Evolutionary conservation across 129 eudicot species (phyloP).

Genomic region (carrot (Daucus carota)): DNA sequence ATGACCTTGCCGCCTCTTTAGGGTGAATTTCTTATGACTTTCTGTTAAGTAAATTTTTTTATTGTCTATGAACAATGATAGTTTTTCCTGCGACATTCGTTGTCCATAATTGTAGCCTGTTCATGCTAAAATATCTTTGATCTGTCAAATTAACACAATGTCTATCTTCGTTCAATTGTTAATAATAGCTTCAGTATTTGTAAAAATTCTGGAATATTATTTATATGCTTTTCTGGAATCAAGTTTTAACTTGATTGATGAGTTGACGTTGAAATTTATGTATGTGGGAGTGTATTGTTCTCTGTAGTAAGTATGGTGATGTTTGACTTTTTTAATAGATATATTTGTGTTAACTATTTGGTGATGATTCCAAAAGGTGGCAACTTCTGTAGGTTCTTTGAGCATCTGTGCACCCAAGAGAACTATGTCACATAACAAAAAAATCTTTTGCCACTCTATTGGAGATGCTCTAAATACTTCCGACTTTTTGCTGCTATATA

Average conservation of each 20-base stretch:
- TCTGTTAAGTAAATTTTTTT: neutral
- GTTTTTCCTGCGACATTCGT: neutral
- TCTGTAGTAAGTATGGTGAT: no score
- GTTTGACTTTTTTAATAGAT: no score
- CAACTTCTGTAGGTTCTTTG: no score
- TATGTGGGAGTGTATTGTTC: no score
- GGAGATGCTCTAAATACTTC: neutral
- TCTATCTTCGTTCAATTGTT: neutral
- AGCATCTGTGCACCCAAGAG: no score
- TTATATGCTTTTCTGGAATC: neutral
- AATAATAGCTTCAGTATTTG: no score
- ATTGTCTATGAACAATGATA: neutral
- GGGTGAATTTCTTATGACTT: constrained; percentile 34
- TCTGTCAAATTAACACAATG: neutral
- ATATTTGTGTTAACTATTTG: no score
- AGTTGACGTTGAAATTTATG: neutral
- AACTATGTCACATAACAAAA: no score
- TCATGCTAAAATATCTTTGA: neutral
- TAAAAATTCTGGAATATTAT: neutral
- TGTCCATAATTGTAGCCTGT: neutral
- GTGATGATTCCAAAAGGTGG: no score
- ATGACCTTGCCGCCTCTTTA: constrained; percentile 82
- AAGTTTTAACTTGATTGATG: neutral
- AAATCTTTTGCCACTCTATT: no score
- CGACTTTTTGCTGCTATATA: neutral